A percentile compares a stretch with the other conserved stretches of the same genome.
phyloP scores from a whole-genome alignment of 176 grass and related monocot species.

The Saccharum spontaneum region DNA sequence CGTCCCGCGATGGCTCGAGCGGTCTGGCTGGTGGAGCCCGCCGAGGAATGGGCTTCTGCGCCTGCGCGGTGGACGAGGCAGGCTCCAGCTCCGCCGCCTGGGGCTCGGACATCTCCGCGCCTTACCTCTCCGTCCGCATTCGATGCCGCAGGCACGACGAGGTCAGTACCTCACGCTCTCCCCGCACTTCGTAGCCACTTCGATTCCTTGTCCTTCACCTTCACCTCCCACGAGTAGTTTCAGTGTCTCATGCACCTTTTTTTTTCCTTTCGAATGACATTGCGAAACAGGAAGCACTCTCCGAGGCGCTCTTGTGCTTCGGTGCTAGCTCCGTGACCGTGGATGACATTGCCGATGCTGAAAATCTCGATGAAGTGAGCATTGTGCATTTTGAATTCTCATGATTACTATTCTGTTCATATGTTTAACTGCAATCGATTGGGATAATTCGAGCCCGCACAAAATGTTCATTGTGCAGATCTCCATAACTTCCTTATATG shows the following conservation, averaged over 20 bases:
- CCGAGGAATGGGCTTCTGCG: slow-evolving; percentile 25
- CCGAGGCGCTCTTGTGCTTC: slow-evolving; percentile 79
- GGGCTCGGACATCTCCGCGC: slow-evolving; percentile 28
- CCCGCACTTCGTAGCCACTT: neutral
- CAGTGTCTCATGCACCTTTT: neutral
- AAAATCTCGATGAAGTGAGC: slow-evolving; percentile 70
- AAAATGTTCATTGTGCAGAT: slow-evolving; percentile 43
- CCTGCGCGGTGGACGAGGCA: slow-evolving; percentile 13
- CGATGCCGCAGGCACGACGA: slow-evolving; percentile 64
- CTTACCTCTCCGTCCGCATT: slow-evolving; percentile 69
- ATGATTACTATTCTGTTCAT: neutral
- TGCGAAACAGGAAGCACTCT: slow-evolving; percentile 60
- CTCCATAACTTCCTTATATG: slow-evolving; percentile 63
- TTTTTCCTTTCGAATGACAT: neutral
- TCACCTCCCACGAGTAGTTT: neutral
- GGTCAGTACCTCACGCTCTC: slow-evolving; percentile 40
- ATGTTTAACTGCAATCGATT: neutral
- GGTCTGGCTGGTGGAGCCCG: neutral
- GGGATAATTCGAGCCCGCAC: neutral
- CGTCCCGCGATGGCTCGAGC: neutral
- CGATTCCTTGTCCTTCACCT: neutral
- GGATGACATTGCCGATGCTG: slow-evolving; percentile 67
- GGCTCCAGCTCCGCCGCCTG: slow-evolving; percentile 10
- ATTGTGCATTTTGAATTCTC: neutral
- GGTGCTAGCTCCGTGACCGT: slow-evolving; percentile 73